These are phyloP conservation scores for Candida montana DNA, from an alignment of 805 yeast species.

Conservation along the genomic window DNA sequence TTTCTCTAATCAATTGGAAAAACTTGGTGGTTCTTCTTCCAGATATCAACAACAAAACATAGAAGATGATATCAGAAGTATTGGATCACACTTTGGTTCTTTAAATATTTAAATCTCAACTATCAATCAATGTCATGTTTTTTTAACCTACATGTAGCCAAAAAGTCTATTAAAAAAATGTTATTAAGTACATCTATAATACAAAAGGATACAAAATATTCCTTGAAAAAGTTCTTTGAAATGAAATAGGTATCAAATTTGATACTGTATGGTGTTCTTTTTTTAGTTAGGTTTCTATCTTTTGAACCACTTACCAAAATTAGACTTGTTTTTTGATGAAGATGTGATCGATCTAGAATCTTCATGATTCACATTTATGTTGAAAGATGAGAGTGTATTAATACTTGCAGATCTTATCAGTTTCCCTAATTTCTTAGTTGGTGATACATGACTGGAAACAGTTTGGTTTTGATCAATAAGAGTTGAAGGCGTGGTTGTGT, in stretches of 20 bases:
- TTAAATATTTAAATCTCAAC: conserved; percentile 7
- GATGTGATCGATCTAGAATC: neutral
- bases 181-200: too few species aligned
- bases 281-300: neutral
- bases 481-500: conserved; percentile 1
- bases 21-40: conserved; percentile 23
- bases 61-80: conserved; percentile 18
- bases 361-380: neutral
- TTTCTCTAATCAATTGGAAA: conserved; percentile 30
- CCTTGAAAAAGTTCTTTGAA: too few species aligned
- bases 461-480: neutral
- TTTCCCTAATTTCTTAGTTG: conserved; percentile 18
- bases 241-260: too few species aligned
- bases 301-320: conserved; percentile 10
- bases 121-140: too few species aligned
- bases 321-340: conserved; percentile 1
- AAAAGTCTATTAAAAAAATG: too few species aligned
- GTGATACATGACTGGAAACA: conserved; percentile 10
- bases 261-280: too few species aligned
- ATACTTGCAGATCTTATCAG: conserved; percentile 27
- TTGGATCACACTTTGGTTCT: conserved; percentile 11
- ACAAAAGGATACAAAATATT: too few species aligned
- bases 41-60: conserved; percentile 16
- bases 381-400: conserved; percentile 19
- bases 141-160: too few species aligned